Percentiles rank a stretch among this genome's conserved stretches.
phyloP scores from a whole-genome alignment of 257 asterid species.

The Solanum bukasovii region DNA sequence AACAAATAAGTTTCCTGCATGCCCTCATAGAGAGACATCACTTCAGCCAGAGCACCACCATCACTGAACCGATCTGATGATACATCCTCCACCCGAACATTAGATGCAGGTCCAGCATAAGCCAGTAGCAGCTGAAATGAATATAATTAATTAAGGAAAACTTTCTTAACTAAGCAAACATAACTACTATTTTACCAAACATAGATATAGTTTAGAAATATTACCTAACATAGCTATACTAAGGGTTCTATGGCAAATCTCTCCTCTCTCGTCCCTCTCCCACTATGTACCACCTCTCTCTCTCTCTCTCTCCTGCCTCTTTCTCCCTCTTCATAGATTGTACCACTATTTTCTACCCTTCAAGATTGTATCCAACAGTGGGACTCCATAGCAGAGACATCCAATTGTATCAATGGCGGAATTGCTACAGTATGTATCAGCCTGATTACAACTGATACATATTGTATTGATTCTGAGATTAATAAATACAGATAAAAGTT shows the following conservation, averaged over 20 bases:
- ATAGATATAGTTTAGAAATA: background rate
- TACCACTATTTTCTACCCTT: background rate
- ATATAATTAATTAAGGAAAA: background rate
- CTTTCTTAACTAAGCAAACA: background rate
- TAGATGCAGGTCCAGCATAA: conserved; percentile 84
- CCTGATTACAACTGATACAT: background rate
- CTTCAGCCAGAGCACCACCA: conserved; percentile 62
- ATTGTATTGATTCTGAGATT: background rate
- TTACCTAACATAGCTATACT: background rate
- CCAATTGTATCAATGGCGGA: background rate
- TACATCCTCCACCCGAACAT: conserved; percentile 66
- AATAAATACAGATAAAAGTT: background rate
- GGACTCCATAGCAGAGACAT: background rate
- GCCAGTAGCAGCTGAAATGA: conserved; percentile 62
- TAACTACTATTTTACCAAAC: background rate
- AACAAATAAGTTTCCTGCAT: conserved; percentile 25
- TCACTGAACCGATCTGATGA: conserved; percentile 41
- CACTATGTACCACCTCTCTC: background rate
- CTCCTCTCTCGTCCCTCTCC: background rate
- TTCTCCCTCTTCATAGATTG: background rate
- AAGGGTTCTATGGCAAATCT: background rate
- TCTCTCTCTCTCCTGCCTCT: background rate
- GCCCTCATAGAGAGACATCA: conserved; percentile 48
- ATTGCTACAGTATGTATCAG: background rate
- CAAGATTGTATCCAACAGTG: background rate